phyloP scores from a whole-genome alignment of 2,329 filamentous ascomycete genomes.

The Albophoma yamanashiensis region DNA sequence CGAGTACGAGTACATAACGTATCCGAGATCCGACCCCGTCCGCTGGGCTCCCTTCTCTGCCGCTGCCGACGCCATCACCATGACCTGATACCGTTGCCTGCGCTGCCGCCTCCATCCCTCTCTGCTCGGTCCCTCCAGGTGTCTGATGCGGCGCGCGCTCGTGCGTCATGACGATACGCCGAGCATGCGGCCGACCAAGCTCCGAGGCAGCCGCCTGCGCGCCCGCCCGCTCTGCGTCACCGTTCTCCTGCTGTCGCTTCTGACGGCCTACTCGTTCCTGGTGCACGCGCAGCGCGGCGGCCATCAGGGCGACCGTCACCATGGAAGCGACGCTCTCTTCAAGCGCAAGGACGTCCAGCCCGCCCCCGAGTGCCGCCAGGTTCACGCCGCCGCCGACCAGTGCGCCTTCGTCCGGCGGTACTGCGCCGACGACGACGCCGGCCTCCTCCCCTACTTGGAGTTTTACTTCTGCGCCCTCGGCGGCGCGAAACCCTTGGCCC shows the following conservation, averaged over 20 bases:
- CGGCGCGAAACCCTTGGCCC: constrained; percentile 63
- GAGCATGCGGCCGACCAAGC: constrained; percentile 6
- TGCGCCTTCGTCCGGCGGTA: constrained; percentile 77
- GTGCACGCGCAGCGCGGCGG: constrained; percentile 9
- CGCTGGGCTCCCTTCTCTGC: not conserved
- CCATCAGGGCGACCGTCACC: constrained; percentile 3
- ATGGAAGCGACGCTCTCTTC: constrained; percentile 9
- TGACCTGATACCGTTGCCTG: not conserved
- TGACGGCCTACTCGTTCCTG: constrained; percentile 34
- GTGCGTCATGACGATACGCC: constrained; percentile 8
- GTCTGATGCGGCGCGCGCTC: not conserved
- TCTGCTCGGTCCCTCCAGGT: not conserved
- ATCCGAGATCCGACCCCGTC: not conserved
- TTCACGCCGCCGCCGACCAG: constrained; percentile 68
- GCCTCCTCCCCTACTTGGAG: constrained; percentile 76
- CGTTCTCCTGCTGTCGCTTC: constrained; percentile 32
- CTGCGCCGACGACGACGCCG: constrained; percentile 82
- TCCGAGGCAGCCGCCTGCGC: constrained; percentile 26
- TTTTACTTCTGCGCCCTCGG: constrained; percentile 81
- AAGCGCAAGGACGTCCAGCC: constrained; percentile 17
- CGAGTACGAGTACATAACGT: not conserved
- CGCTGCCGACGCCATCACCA: not conserved
- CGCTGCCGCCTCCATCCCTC: not conserved
- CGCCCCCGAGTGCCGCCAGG: constrained; percentile 62
- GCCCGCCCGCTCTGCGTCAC: constrained; percentile 39